A percentile compares a stretch with the other conserved stretches of the same genome.
phyloP scores from a whole-genome alignment of 495 filamentous ascomycete genomes.

The Bryoglossum gracile region DNA sequence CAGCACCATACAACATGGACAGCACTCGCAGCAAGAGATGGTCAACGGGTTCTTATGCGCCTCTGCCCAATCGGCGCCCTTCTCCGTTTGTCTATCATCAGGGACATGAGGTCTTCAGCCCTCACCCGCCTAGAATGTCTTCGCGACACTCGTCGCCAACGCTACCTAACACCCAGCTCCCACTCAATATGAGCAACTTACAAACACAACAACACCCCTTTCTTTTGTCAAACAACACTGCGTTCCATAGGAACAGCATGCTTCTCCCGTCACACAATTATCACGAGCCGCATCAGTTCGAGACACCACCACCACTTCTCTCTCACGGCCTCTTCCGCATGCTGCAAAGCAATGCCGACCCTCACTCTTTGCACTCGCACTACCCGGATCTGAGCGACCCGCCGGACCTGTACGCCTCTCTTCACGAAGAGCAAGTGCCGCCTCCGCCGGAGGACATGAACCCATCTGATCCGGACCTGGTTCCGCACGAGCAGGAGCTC shows the following conservation, averaged over 20 bases:
- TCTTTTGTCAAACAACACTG: conserved; percentile 40
- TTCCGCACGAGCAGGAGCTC: conserved; percentile 68
- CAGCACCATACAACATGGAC: conserved; percentile 57
- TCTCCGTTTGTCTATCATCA: conserved; percentile 48
- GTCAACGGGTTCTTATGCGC: conserved; percentile 59
- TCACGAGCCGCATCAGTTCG: conserved; percentile 33
- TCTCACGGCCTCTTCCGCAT: conserved; percentile 61
- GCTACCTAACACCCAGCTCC: conserved; percentile 43
- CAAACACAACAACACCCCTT: conserved; percentile 47
- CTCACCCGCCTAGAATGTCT: conserved; percentile 32
- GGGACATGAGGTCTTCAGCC: conserved; percentile 42
- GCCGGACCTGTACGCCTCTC: conserved; percentile 64
- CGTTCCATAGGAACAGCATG: conserved; percentile 37
- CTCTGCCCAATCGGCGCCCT: conserved; percentile 38
- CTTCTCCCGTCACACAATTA: conserved; percentile 29
- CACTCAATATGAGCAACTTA: conserved; percentile 44
- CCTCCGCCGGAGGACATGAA: conserved; percentile 72
- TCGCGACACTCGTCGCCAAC: conserved; percentile 51
- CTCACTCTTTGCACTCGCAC: conserved; percentile 51
- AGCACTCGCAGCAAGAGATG: conserved; percentile 57
- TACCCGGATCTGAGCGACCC: conserved; percentile 61
- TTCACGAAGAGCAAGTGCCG: conserved; percentile 57
- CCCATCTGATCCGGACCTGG: conserved; percentile 59
- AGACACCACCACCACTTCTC: conserved; percentile 45
- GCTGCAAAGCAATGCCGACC: conserved; percentile 61